Evolutionary conservation across 345 rosid species (phyloP), one percentile per base, ranked within the genome.

Genomic region (Eucalyptus cloeziana): DNA sequence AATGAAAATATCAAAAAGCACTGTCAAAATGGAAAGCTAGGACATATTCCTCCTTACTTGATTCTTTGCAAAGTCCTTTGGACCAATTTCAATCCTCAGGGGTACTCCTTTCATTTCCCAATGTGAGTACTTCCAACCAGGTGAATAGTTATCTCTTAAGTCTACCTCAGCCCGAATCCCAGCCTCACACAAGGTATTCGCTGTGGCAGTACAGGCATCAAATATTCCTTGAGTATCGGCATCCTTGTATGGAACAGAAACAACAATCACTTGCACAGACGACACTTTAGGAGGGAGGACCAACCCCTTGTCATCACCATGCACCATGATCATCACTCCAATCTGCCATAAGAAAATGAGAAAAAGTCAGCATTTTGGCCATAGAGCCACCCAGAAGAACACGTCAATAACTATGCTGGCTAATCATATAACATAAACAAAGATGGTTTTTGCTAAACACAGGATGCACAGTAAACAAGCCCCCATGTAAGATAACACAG

Each of bases 21-120:
- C 31, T 17, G 6, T 25, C 40, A 88, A 89, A 31, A 69, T n/a
- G 16, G 86, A 86, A 60, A 69, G 87, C 51, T 19, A 76, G 43
- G 22, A 87, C 56, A 50, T n/a, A 87, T 33, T 76, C 60, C 30
- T 69, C 44, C 71, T 15, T n/a, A 95, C 99, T 97, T 96, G 98
- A 71, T 95, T 90, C 80, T 97, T 96, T 67, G 94, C 96, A 92
- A 96, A 91, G 91, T 97, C 99, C 90, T 95, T 93, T 87, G 98
- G 99, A 67, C 99, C 99, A 88, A 98, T 98, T 94, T 98, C 99
- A 86, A 98, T 96, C 92, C 99, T 96, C 45, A 98, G 89, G 30
- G 99, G 98, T 87, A 98, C 99, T 87, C 99, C 99, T 91, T 97
- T 98, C 99, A 97, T 92, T 92, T 98, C 99, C 99, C 98, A 97